phyloP scores from a whole-genome alignment of 352 stramenopile species.

The Pythium scleroteichum region DNA sequence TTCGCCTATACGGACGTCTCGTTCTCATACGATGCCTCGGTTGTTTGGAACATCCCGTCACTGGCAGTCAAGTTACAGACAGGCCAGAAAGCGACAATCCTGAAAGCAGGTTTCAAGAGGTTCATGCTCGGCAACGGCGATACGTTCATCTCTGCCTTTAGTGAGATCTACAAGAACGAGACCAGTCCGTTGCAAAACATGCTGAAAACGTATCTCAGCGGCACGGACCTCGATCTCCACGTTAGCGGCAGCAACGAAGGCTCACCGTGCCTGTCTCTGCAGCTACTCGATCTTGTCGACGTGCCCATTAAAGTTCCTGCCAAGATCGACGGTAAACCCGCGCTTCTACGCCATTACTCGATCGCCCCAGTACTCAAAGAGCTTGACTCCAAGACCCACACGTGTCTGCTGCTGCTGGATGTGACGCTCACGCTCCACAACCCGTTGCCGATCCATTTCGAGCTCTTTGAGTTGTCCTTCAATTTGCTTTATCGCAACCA shows the following conservation, averaged over 20 bases:
- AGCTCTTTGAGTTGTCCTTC: slow-evolving; percentile 68
- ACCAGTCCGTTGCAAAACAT: slow-evolving; percentile 65
- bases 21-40: slow-evolving; percentile 58
- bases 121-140: slow-evolving; percentile 69
- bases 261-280: slow-evolving; percentile 63
- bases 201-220: slow-evolving; percentile 67
- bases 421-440: slow-evolving; percentile 80
- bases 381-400: slow-evolving; percentile 68
- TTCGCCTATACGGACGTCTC: slow-evolving; percentile 83
- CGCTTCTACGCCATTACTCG: slow-evolving; percentile 61
- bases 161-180: slow-evolving; percentile 62
- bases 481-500: slow-evolving; percentile 59
- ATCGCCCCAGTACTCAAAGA: slow-evolving; percentile 69
- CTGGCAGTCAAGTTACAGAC: slow-evolving; percentile 59
- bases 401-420: slow-evolving; percentile 69
- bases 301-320: slow-evolving; percentile 60
- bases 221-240: slow-evolving; percentile 61
- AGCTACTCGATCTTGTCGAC: slow-evolving; percentile 66
- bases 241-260: slow-evolving; percentile 50
- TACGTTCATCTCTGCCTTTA: slow-evolving; percentile 83
- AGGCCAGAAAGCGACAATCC: slow-evolving; percentile 39
- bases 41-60: slow-evolving; percentile 79
- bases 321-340: slow-evolving; percentile 72
- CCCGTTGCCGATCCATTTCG: slow-evolving; percentile 74
- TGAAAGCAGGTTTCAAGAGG: slow-evolving; percentile 66